phyloP scores from a whole-genome alignment of 2,329 filamentous ascomycete genomes.

The Cladorrhinum sp. region DNA sequence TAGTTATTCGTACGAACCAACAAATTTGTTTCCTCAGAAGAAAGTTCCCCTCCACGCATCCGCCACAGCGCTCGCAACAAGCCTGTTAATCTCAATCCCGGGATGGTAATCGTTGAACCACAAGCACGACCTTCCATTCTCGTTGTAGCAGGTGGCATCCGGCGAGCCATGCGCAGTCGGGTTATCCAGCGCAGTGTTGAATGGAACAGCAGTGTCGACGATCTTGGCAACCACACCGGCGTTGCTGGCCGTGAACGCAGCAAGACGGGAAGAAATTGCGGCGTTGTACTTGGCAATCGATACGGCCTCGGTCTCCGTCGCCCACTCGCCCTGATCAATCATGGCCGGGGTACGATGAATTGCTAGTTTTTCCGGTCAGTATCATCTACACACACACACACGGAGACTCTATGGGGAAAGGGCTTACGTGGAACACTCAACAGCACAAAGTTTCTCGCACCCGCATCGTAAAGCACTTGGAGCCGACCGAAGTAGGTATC shows the following conservation, averaged over 20 bases:
- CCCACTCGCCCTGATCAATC: slow-evolving; percentile 26
- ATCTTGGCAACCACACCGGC: slow-evolving; percentile 33
- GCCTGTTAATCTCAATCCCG: slow-evolving; percentile 38
- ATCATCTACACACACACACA: no score
- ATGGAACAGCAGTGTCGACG: slow-evolving; percentile 41
- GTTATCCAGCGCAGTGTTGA: slow-evolving; percentile 42
- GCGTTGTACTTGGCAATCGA: slow-evolving; percentile 40
- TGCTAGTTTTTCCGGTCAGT: slow-evolving; percentile 29
- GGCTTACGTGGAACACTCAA: slow-evolving; percentile 44
- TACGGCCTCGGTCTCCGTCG: slow-evolving; percentile 31
- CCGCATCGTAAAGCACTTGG: slow-evolving; percentile 42
- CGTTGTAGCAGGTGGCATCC: slow-evolving; percentile 41
- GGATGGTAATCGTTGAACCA: slow-evolving; percentile 47
- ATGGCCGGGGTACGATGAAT: slow-evolving; percentile 40
- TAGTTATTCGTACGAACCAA: no score
- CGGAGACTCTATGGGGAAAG: background rate
- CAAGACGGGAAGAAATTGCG: slow-evolving; percentile 30
- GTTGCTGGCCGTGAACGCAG: slow-evolving; percentile 36
- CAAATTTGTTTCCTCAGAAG: slow-evolving; percentile 20
- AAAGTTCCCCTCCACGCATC: slow-evolving; percentile 31
- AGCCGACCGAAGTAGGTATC: slow-evolving; percentile 42
- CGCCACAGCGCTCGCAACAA: slow-evolving; percentile 39
- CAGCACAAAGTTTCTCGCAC: slow-evolving; percentile 47
- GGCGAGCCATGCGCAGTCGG: slow-evolving; percentile 41
- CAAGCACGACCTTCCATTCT: slow-evolving; percentile 42